phyloP scores from a whole-genome alignment of 108 stramenopile genomes.

The Skeletonema menzelii region DNA sequence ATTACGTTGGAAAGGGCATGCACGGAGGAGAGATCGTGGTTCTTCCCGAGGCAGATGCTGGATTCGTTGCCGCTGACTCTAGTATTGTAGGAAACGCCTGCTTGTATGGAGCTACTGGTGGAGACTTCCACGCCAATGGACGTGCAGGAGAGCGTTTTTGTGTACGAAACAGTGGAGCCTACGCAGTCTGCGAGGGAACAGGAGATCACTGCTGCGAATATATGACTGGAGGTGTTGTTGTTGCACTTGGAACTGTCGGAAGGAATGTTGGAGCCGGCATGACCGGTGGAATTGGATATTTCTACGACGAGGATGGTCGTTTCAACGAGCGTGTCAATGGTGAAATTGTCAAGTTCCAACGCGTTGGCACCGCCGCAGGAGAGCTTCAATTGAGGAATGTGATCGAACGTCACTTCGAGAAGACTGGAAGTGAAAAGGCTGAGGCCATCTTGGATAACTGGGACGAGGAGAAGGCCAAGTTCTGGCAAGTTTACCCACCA shows the following conservation, averaged over 20 bases:
- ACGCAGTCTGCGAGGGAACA: constrained; percentile 95
- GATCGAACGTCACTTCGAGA: constrained; percentile 87
- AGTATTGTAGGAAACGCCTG: constrained; percentile 97
- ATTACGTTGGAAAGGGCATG: constrained; percentile 97
- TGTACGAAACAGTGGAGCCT: constrained; percentile 95
- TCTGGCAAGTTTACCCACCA: constrained; percentile 91
- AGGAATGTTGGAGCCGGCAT: constrained; percentile 96
- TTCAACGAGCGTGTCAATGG: constrained; percentile 86
- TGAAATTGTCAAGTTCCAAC: constrained; percentile 89
- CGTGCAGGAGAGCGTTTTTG: constrained; percentile 95
- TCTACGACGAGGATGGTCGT: constrained; percentile 84
- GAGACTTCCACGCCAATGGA: constrained; percentile 94
- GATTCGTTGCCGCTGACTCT: constrained; percentile 87
- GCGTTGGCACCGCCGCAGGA: constrained; percentile 69
- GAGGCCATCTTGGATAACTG: constrained; percentile 87
- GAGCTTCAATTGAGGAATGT: constrained; percentile 78
- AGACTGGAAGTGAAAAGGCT: constrained; percentile 89
- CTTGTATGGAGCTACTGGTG: constrained; percentile 95
- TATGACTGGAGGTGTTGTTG: constrained; percentile 96
- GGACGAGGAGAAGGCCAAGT: constrained; percentile 75
- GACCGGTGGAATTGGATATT: constrained; percentile 94
- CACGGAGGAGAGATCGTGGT: constrained; percentile 93
- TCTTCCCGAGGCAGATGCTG: constrained; percentile 78
- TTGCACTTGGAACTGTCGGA: constrained; percentile 90
- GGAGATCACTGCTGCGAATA: constrained; percentile 98